phyloP scores from a whole-genome alignment of 2,329 filamentous ascomycete species.

The Helicocarpus griseus region DNA sequence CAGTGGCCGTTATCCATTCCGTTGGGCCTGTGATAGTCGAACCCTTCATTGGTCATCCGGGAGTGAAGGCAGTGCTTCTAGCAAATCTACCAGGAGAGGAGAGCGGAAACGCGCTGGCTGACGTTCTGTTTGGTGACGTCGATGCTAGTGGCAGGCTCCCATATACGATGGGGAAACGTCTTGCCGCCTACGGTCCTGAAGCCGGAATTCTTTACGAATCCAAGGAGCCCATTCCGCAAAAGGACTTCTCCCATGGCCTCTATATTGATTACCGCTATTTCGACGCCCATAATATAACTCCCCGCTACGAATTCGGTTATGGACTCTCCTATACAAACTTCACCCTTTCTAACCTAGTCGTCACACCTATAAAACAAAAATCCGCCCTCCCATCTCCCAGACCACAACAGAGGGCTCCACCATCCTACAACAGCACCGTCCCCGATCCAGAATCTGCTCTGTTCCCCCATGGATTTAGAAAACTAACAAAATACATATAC shows the following conservation, averaged over 20 bases:
- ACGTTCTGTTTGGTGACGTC: constrained; percentile 36
- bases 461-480: constrained; percentile 52
- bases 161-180: constrained; percentile 50
- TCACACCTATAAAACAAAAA: constrained; percentile 42
- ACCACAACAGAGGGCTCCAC: constrained; percentile 38
- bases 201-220: constrained; percentile 60
- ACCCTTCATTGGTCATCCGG: constrained; percentile 51
- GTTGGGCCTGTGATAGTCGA: constrained; percentile 61
- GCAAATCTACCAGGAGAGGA: constrained; percentile 54
- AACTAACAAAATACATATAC: constrained; percentile 61
- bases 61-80: constrained; percentile 55
- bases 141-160: constrained; percentile 48
- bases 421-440: constrained; percentile 45
- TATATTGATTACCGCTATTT: constrained; percentile 89
- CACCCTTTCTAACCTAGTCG: constrained; percentile 45
- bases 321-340: constrained; percentile 77
- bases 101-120: constrained; percentile 37
- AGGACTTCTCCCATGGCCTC: constrained; percentile 72
- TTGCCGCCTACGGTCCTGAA: constrained; percentile 54
- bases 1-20: constrained; percentile 78
- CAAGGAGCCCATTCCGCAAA: constrained; percentile 63
- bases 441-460: constrained; percentile 49
- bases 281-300: constrained; percentile 62
- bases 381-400: constrained; percentile 36
- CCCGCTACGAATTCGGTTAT: constrained; percentile 78